Evolutionary conservation across 257 asterid species (phyloP), one percentile per base, ranked within the genome.

Genomic region (Nicotiana benthamiana): DNA sequence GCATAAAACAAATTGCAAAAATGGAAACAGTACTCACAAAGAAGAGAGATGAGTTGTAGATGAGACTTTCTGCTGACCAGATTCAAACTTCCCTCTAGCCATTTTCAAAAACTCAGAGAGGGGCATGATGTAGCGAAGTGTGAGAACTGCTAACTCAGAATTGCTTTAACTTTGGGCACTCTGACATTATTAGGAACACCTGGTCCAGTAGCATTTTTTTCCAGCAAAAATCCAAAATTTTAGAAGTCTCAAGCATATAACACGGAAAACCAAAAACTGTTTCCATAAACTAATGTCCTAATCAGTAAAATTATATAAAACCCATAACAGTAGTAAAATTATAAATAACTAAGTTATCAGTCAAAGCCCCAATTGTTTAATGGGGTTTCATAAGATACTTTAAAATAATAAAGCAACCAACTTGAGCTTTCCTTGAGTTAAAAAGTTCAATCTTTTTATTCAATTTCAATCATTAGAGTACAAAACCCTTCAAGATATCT

Each of bases 71-170:
- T 80, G 91, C 52, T 87, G 90, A 54, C 83, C 81, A 79, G 91
- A 86, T 80, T 89, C 97, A 77, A 85, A 87, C 82, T 90, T 90
- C 72, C 90, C 91, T 77, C 90, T 86, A 77, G 92, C 91, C 95
- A 92, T 79, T 82, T 94, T 89, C 85, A 90, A 84, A 32, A 91
- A 93, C 91, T 96, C 98, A 4, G 92, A 90, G 63, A 94, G 92
- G 80, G 99, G 97, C 97, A 96, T 92, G 87, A 62, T 80, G 85
- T 68, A 83, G 64, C 80, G 64, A 83, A 66, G 59, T 60, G 77
- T 16, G 20, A 57, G 75, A 80, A 79, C 48, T n/a, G 66, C 63
- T 20, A 30, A 36, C 57, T 79, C 80, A 80, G 62, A 70, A 72
- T 48, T 68, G 80, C 56, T 26, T 53, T 8, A 70, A 70, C 48